phyloP scores from a whole-genome alignment of 1,139 yeast genomes.

The Ogataea hybrid region DNA sequence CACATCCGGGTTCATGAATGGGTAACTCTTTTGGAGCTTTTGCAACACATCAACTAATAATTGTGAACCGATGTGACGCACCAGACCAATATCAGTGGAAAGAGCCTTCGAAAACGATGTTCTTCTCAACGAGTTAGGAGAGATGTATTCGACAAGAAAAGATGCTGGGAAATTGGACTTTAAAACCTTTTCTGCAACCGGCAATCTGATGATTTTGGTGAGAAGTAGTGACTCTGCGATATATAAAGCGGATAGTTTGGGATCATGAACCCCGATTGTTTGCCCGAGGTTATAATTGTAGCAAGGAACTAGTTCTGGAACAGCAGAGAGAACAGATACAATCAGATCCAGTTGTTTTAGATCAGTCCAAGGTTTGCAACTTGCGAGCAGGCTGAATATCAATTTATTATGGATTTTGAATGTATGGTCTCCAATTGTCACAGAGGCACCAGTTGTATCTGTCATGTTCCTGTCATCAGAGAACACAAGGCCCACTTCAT shows the following conservation, averaged over 20 bases:
- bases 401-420: slow-evolving; percentile 67
- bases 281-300: slow-evolving; percentile 59
- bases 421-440: slow-evolving; percentile 37
- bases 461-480: slow-evolving; percentile 44
- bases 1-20: slow-evolving; percentile 37
- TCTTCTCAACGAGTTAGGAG: slow-evolving; percentile 68
- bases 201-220: slow-evolving; percentile 54
- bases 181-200: slow-evolving; percentile 42
- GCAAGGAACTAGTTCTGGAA: slow-evolving; percentile 75
- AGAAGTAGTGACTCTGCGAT: slow-evolving; percentile 67
- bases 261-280: slow-evolving; percentile 34
- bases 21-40: slow-evolving; percentile 45
- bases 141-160: slow-evolving; percentile 46
- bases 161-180: slow-evolving; percentile 11
- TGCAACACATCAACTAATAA: slow-evolving; percentile 52
- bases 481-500: slow-evolving; percentile 60
- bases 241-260: slow-evolving; percentile 67
- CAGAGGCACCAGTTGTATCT: slow-evolving; percentile 32
- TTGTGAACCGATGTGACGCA: slow-evolving; percentile 66
- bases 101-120: slow-evolving; percentile 58
- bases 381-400: slow-evolving; percentile 58
- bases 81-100: slow-evolving; percentile 49
- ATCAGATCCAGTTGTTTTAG: slow-evolving; percentile 57
- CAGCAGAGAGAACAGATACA: slow-evolving; percentile 46
- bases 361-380: slow-evolving; percentile 82